Evolutionary conservation across 2,329 filamentous ascomycete genomes (phyloP).

Genomic region (Pyrenochaeta sp.): DNA sequence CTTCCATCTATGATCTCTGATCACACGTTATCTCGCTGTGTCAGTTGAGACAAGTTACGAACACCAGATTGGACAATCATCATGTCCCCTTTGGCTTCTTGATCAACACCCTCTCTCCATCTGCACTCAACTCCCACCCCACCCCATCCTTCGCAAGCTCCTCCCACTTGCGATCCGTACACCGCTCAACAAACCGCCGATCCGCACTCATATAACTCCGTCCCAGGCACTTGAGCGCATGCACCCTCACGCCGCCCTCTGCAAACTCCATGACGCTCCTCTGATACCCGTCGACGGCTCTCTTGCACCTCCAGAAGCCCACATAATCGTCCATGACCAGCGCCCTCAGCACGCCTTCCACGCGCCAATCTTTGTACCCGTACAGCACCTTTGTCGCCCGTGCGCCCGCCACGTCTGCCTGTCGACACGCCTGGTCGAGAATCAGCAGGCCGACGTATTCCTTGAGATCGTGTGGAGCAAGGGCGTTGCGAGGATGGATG

Average conservation of each 20-base stretch:
- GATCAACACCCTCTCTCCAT: conserved; percentile 77
- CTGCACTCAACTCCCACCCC: conserved; percentile 79
- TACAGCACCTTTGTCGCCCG: conserved; percentile 71
- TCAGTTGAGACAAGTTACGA: too few relatives aligned
- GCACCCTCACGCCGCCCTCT: conserved; percentile 74
- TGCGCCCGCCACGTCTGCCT: conserved; percentile 77
- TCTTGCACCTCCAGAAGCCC: conserved; percentile 75
- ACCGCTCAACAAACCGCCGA: conserved; percentile 71
- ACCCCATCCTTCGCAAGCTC: conserved; percentile 76
- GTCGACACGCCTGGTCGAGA: conserved; percentile 87
- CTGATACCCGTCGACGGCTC: conserved; percentile 80
- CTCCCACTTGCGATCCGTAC: conserved; percentile 75
- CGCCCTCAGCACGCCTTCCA: conserved; percentile 74
- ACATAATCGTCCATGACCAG: conserved; percentile 85
- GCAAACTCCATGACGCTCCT: conserved; percentile 83
- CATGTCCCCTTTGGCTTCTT: conserved; percentile 64
- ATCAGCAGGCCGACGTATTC: conserved; percentile 85
- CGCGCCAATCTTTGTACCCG: conserved; percentile 69
- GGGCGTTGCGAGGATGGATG: conserved; percentile 73
- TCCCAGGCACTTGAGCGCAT: conserved; percentile 87
- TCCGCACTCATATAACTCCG: conserved; percentile 81
- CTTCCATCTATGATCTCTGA: too few relatives aligned
- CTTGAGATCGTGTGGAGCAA: conserved; percentile 75
- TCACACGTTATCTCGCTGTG: too few relatives aligned
- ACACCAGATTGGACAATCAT: conserved; percentile 1